Evolutionary conservation across 1,139 yeast species (phyloP), one percentile per base, ranked within the genome.

Genomic region (Yamadazyma taylorii): DNA sequence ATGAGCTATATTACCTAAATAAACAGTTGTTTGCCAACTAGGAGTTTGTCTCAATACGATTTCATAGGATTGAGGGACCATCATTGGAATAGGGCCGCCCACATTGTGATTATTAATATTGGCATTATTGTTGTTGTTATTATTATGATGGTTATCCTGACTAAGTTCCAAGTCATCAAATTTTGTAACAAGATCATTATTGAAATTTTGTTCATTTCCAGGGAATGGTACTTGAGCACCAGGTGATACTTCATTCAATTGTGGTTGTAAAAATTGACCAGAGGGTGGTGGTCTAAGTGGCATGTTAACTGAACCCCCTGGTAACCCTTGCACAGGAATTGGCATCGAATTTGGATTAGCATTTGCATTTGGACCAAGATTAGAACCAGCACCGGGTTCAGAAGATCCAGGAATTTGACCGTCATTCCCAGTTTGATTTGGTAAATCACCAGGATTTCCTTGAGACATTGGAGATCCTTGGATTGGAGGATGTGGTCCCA

Each of bases 11-110:
- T 88, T 88, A 28, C 97, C 96, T 45, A 88, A 68, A 57, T 88
- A 88, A 14, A 88, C 94, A 3, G 96, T 87, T n/a, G 92, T 81
- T 59, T 85, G 86, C 88, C 88, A 83, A 36, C 75, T 73, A 29
- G 95, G 95, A 4, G 92, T 72, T 60, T 85, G 89, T 61, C 86
- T 75, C 45, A 85, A 66, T 33, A 86, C 84, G 38, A 78, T 68
- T 36, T 85, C 94, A 54, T 79, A 85, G 29, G 78, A 73, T 49
- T 76, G 81, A n/a, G 29, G 13, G 4, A 19, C 32, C 32, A 29
- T 19, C 16, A 29, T 19, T 17, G 32, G 24, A 24, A 29, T 19
- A 5, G 29, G 25, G 7, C 21, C 21, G 5, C 19, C 10, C 6
- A 6, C 14, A 25, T 13, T 25, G 28, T n/a, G n/a, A 19, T 8